Conservation (phyloP, 768 basidiomycete species). For the Harrya chromipes region DNA sequence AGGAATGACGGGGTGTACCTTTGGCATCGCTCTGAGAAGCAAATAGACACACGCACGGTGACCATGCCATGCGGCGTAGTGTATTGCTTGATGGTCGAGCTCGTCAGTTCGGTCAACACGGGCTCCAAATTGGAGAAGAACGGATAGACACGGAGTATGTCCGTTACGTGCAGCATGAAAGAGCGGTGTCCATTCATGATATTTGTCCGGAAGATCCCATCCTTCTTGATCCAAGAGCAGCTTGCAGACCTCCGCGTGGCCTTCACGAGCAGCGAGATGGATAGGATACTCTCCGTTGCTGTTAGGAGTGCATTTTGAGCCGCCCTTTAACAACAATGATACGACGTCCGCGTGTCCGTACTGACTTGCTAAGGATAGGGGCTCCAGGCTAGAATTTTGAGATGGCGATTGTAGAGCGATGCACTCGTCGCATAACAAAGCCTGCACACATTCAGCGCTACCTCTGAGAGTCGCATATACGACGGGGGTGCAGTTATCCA, state of each 20-base stretch:
- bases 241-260: constrained; percentile 81
- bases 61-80: constrained; percentile 97
- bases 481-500: constrained; percentile 93
- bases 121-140: constrained; percentile 79
- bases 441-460: constrained; percentile 74
- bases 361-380: constrained; percentile 88
- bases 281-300: constrained; percentile 97
- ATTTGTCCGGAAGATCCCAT: constrained; percentile 90
- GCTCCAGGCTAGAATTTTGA: constrained; percentile 68
- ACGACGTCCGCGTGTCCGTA: constrained; percentile 85
- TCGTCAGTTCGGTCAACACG: constrained; percentile 81
- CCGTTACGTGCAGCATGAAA: constrained; percentile 94
- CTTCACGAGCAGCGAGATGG: constrained; percentile 92
- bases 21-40: constrained; percentile 45
- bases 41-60: constrained; percentile 65
- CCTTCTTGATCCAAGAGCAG: constrained; percentile 71
- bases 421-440: constrained; percentile 72
- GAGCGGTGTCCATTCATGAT: constrained; percentile 97
- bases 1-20: constrained; percentile 12
- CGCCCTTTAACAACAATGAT: constrained; percentile 68
- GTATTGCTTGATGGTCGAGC: constrained; percentile 76
- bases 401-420: constrained; percentile 59
- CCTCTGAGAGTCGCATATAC: constrained; percentile 92
- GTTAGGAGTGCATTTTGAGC: constrained; percentile 78
- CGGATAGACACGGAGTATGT: constrained; percentile 63